phyloP scores from a whole-genome alignment of 352 stramenopile genomes.

The Phytophthora crassamura region DNA sequence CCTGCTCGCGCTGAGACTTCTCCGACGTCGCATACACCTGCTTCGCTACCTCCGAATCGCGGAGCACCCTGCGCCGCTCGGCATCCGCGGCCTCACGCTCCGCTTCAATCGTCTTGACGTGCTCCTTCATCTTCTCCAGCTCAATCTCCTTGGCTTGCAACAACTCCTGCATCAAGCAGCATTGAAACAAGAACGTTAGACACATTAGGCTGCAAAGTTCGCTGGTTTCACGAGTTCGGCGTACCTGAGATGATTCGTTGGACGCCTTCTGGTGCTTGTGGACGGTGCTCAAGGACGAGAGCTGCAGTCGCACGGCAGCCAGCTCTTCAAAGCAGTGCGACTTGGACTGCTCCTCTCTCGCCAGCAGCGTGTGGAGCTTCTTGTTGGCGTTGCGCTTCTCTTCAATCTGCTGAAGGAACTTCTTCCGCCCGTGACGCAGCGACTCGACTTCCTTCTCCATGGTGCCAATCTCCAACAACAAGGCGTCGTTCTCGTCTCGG shows the following conservation, averaged over 20 bases:
- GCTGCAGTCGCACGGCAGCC: constrained; percentile 68
- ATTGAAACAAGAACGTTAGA: constrained; percentile 8
- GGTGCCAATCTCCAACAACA: constrained; percentile 77
- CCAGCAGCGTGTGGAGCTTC: constrained; percentile 71
- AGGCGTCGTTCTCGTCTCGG: constrained; percentile 78
- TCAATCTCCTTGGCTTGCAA: constrained; percentile 68
- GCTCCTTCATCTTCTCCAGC: constrained; percentile 71
- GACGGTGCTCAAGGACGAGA: constrained; percentile 73
- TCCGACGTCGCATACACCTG: constrained; percentile 68
- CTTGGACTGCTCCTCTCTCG: constrained; percentile 75
- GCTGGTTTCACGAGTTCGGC: not conserved
- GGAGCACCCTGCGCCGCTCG: constrained; percentile 64
- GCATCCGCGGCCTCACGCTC: constrained; percentile 59
- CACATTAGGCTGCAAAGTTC: too few relatives aligned
- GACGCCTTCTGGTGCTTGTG: constrained; percentile 82
- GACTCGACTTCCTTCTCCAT: constrained; percentile 68
- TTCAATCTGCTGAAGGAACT: constrained; percentile 77
- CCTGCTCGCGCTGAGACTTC: constrained; percentile 57
- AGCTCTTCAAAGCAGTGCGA: constrained; percentile 82
- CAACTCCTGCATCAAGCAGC: constrained; percentile 45
- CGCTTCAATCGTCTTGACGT: constrained; percentile 56
- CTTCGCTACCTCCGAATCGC: constrained; percentile 69
- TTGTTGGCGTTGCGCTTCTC: constrained; percentile 81
- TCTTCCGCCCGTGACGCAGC: constrained; percentile 72
- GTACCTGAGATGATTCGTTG: constrained; percentile 72